A percentile compares a stretch with the other conserved stretches of the same genome.
These are phyloP conservation scores for Citrus hindsii DNA, from an alignment of 345 rosid species.

Conservation along the genomic window DNA sequence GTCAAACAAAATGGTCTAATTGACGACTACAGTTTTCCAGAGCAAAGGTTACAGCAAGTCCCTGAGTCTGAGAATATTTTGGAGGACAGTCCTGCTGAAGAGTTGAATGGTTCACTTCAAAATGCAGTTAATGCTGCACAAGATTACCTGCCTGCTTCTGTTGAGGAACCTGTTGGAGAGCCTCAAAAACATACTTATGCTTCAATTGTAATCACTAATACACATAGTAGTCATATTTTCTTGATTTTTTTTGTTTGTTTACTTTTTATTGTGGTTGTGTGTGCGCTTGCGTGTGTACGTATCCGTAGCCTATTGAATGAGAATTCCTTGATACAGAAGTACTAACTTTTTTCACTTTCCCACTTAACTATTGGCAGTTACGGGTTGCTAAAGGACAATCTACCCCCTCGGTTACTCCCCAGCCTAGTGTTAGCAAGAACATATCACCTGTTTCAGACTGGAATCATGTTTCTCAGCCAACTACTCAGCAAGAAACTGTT, in stretches of 20 bases:
- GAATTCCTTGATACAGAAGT: not conserved
- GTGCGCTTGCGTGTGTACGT: not conserved
- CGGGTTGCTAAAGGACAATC: slow-evolving; percentile 55
- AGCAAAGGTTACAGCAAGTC: slow-evolving; percentile 39
- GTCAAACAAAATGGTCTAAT: slow-evolving; percentile 45
- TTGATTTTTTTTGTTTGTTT: slow-evolving; percentile 1
- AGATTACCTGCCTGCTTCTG: slow-evolving; percentile 37
- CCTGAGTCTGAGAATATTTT: slow-evolving; percentile 28
- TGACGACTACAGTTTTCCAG: slow-evolving; percentile 39
- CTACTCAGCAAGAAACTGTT: slow-evolving; percentile 23
- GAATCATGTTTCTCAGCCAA: slow-evolving; percentile 37
- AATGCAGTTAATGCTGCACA: slow-evolving; percentile 21
- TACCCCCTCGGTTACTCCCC: slow-evolving; percentile 31
- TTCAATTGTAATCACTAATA: slow-evolving; percentile 54
- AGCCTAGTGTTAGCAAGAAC: slow-evolving; percentile 35
- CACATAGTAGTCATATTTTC: not conserved
- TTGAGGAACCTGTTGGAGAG: slow-evolving; percentile 48
- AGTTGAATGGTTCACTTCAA: slow-evolving; percentile 35
- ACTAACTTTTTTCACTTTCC: slow-evolving; percentile 4
- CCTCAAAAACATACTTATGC: slow-evolving; percentile 69
- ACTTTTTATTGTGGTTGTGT: not conserved
- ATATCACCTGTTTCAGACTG: slow-evolving; percentile 35
- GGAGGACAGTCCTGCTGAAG: slow-evolving; percentile 31
- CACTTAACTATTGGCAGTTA: slow-evolving; percentile 29
- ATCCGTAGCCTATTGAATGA: not conserved